Percentiles rank a stretch among this genome's conserved stretches.
phyloP scores from a whole-genome alignment of 805 yeast genomes.

The Kuraishia cidri region DNA sequence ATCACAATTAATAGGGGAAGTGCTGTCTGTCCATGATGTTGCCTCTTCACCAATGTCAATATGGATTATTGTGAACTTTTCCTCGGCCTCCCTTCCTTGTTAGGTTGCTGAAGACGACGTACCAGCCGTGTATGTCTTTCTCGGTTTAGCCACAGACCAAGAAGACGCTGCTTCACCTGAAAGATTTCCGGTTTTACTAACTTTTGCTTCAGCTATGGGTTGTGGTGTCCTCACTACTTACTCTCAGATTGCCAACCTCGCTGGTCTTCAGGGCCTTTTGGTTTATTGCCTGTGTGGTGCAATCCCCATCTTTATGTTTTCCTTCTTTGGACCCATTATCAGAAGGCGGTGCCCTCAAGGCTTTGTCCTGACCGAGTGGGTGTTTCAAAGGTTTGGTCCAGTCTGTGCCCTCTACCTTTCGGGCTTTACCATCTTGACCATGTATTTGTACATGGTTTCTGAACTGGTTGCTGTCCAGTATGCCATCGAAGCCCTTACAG shows the following conservation, averaged over 20 bases:
- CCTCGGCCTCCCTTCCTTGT: too few species aligned
- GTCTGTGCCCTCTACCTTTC: conserved; percentile 69
- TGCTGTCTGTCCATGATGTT: too few species aligned
- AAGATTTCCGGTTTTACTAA: too few species aligned
- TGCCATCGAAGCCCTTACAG: conserved; percentile 73
- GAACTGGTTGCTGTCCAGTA: conserved; percentile 76
- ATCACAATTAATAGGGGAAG: too few species aligned
- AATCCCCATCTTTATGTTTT: conserved; percentile 78
- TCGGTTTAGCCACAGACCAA: too few species aligned
- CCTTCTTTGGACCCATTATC: conserved; percentile 73
- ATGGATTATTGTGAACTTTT: too few species aligned
- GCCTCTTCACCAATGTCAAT: too few species aligned
- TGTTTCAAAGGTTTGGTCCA: conserved; percentile 70
- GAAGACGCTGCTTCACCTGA: too few species aligned
- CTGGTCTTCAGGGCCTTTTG: conserved; percentile 82
- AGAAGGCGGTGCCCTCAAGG: conserved; percentile 80
- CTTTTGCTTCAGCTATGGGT: conserved; percentile 59
- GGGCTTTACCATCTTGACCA: conserved; percentile 73
- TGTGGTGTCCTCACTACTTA: conserved; percentile 83
- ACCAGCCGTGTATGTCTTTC: too few species aligned
- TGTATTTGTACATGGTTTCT: conserved; percentile 80
- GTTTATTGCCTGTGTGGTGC: conserved; percentile 78
- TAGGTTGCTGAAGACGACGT: too few species aligned
- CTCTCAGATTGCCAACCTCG: conserved; percentile 75
- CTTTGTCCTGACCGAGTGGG: conserved; percentile 91